Evolutionary conservation across 2,329 filamentous ascomycete species (phyloP).

Genomic region (Pyrenochaeta sp.): DNA sequence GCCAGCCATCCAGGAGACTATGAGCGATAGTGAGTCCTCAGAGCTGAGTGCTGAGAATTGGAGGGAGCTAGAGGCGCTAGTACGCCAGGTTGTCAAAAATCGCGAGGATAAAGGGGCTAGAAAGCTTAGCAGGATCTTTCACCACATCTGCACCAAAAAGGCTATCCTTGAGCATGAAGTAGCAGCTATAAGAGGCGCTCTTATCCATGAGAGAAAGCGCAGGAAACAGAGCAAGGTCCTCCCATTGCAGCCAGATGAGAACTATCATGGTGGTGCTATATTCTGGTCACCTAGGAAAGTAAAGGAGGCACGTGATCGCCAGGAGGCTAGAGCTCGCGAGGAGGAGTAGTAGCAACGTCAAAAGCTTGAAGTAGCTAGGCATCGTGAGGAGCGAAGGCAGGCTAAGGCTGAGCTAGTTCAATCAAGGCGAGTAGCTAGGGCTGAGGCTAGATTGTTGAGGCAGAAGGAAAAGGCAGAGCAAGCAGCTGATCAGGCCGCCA

Average conservation of each 20-base stretch:
- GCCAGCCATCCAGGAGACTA: too few species aligned
- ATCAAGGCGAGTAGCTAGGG: background rate
- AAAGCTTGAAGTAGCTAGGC: background rate
- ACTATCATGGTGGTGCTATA: slow-evolving; percentile 9
- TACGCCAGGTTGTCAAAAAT: too few species aligned
- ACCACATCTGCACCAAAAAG: background rate
- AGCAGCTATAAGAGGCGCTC: slow-evolving; percentile 3
- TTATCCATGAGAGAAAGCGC: slow-evolving; percentile 5
- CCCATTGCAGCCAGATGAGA: slow-evolving; percentile 1
- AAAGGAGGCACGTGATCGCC: slow-evolving; percentile 3
- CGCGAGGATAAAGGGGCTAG: too few species aligned
- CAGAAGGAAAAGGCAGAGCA: background rate
- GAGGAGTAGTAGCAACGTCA: slow-evolving; percentile 3
- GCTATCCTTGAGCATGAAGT: slow-evolving; percentile 8
- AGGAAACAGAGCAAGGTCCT: slow-evolving; percentile 8
- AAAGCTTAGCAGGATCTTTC: too few species aligned
- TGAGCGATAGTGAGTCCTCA: too few species aligned
- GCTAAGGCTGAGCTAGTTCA: background rate
- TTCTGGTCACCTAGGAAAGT: slow-evolving; percentile 12
- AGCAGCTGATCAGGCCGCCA: background rate
- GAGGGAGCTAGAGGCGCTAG: too few species aligned
- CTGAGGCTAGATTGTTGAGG: background rate
- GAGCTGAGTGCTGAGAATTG: too few species aligned
- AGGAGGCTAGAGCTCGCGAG: background rate
- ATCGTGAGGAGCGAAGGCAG: background rate